A percentile compares a stretch with the other conserved stretches of the same genome.
Evolutionary conservation across 2,329 filamentous ascomycete species (phyloP).

Genomic region (Colletotrichum sp.): DNA sequence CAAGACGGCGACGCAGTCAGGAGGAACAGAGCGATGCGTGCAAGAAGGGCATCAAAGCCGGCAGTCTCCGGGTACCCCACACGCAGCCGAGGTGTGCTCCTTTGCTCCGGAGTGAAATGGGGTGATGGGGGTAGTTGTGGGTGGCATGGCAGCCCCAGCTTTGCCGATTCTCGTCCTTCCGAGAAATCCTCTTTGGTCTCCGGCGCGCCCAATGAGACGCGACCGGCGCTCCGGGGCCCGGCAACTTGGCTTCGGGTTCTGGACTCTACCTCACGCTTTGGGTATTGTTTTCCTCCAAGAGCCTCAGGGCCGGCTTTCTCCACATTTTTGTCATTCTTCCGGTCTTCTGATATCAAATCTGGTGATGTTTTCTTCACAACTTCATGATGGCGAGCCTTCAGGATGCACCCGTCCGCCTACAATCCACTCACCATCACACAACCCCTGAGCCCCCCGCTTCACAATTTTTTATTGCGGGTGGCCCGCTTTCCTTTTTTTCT

Average conservation of each 20-base stretch:
- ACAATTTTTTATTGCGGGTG: not conserved
- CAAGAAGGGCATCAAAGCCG: not conserved
- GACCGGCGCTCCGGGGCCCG: constrained; percentile 3
- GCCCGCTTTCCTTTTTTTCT: not conserved
- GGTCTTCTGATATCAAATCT: constrained; percentile 1
- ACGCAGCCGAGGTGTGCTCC: not conserved
- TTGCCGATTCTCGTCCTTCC: constrained; percentile 20
- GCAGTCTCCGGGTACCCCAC: not conserved
- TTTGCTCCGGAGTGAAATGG: not conserved
- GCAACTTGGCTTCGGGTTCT: constrained; percentile 11
- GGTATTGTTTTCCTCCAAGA: not conserved
- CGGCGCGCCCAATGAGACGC: constrained; percentile 10
- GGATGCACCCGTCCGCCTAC: not conserved
- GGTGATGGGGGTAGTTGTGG: not conserved
- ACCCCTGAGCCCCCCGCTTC: not conserved
- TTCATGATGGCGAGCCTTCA: not conserved
- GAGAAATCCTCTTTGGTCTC: constrained; percentile 17
- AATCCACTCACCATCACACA: not conserved
- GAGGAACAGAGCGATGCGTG: not conserved
- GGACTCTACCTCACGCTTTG: not conserved
- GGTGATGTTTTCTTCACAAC: not conserved
- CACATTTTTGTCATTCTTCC: not conserved
- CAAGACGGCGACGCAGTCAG: not conserved
- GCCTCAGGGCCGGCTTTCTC: constrained; percentile 6
- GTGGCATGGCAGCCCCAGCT: constrained; percentile 5